A percentile compares a stretch with the other conserved stretches of the same genome.
Evolutionary conservation across 345 rosid genomes (phyloP).

Genomic region (Salix arbutifolia): DNA sequence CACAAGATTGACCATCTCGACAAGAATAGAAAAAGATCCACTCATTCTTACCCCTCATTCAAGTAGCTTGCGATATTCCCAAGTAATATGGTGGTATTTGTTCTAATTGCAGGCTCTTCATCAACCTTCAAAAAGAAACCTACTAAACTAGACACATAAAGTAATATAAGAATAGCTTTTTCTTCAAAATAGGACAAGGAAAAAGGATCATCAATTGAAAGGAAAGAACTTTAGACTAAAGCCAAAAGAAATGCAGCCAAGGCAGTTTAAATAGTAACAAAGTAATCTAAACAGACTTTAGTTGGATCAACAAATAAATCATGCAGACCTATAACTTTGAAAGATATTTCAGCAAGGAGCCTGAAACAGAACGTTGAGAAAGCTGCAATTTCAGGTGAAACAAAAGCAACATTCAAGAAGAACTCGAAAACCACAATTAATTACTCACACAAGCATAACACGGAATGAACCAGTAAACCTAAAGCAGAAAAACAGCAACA

Average conservation of each 20-base stretch:
- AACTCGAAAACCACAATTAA: slow-evolving; percentile 1
- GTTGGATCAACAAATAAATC: background rate
- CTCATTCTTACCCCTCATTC: slow-evolving; percentile 77
- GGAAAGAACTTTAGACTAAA: background rate
- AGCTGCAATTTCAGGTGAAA: slow-evolving; percentile 54
- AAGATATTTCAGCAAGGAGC: slow-evolving; percentile 84
- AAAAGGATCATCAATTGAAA: slow-evolving; percentile 1
- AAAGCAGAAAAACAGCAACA: background rate
- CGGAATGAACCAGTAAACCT: background rate
- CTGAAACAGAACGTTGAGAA: slow-evolving; percentile 84
- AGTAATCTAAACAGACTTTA: background rate
- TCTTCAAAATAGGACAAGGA: background rate
- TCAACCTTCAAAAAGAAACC: slow-evolving; percentile 54
- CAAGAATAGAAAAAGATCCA: background rate
- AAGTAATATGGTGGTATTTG: slow-evolving; percentile 94
- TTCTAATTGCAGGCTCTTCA: slow-evolving; percentile 97
- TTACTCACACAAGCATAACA: background rate
- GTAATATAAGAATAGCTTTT: background rate
- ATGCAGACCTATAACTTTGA: slow-evolving; percentile 82
- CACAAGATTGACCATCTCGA: no score
- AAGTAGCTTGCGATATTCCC: slow-evolving; percentile 88
- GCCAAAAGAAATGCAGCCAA: background rate
- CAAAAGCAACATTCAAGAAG: slow-evolving; percentile 20
- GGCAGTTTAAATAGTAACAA: background rate
- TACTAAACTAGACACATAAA: slow-evolving; percentile 1